These are phyloP conservation scores for Heracleum sosnowskyi DNA, from an alignment of 129 eudicot species.

Conservation along the genomic window DNA sequence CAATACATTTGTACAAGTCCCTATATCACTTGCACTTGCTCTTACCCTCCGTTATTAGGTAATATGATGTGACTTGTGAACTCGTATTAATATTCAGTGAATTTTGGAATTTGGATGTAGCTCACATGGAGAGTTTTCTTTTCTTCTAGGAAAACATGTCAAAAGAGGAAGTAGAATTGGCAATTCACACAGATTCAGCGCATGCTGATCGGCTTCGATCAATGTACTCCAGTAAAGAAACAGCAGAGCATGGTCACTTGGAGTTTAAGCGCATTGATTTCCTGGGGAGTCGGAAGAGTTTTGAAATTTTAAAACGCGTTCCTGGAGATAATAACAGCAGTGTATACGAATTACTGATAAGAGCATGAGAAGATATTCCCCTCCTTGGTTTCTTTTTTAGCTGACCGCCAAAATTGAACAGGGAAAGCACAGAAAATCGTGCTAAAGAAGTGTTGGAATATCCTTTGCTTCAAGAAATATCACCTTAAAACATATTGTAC, in stretches of 20 bases:
- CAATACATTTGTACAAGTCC: background rate
- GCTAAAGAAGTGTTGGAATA: background rate
- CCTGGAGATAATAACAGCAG: conserved; percentile 68
- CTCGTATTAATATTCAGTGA: background rate
- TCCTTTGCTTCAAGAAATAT: background rate
- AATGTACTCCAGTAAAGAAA: conserved; percentile 53
- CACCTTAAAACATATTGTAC: background rate
- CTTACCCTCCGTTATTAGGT: background rate
- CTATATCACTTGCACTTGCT: background rate
- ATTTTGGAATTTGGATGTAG: background rate
- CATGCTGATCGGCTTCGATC: conserved; percentile 78
- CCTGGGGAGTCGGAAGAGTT: conserved; percentile 88
- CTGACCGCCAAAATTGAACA: background rate
- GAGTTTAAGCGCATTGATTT: conserved; percentile 64
- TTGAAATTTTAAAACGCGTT: conserved; percentile 92
- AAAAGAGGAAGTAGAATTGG: conserved; percentile 6
- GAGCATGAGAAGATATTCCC: conserved; percentile 30
- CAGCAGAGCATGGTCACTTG: conserved; percentile 39
- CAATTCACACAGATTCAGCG: conserved; percentile 63
- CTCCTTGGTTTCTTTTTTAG: background rate
- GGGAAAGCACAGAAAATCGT: too few relatives aligned
- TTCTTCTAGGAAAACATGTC: conserved; percentile 10
- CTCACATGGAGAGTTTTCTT: background rate
- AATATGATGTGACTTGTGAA: background rate
- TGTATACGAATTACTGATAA: conserved; percentile 75